Conservation (phyloP, 345 rosid genomes). For the Populus alba region DNA sequence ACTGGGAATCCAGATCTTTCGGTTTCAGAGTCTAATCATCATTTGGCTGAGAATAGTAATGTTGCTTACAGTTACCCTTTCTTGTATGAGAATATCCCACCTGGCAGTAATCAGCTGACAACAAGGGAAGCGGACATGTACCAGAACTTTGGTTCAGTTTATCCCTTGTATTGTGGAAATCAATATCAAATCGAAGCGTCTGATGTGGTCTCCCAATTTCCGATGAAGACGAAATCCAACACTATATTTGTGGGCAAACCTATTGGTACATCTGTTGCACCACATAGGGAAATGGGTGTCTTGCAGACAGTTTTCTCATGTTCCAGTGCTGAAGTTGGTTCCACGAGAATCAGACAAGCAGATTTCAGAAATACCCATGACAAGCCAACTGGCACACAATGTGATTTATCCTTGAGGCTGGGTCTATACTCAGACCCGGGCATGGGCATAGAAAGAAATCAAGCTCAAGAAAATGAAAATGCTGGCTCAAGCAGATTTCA, state of each 20-base stretch:
- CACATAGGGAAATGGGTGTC: slow-evolving; percentile 32
- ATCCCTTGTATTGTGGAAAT: slow-evolving; percentile 68
- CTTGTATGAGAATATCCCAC: slow-evolving; percentile 34
- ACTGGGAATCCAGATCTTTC: slow-evolving; percentile 19
- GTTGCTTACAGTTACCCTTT: slow-evolving; percentile 36
- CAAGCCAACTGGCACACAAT: slow-evolving; percentile 39
- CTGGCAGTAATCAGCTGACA: slow-evolving; percentile 31
- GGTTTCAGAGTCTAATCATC: slow-evolving; percentile 23
- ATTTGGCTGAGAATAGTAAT: slow-evolving; percentile 28
- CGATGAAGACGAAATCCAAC: slow-evolving; percentile 29
- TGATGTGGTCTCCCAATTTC: slow-evolving; percentile 33
- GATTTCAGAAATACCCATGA: slow-evolving; percentile 26
- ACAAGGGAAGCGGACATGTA: slow-evolving; percentile 34
- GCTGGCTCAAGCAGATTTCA: slow-evolving; percentile 36
- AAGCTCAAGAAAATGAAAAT: slow-evolving; percentile 38
- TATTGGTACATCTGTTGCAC: slow-evolving; percentile 42
- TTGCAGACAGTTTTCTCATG: slow-evolving; percentile 29
- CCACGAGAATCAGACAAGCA: slow-evolving; percentile 22
- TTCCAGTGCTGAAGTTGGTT: slow-evolving; percentile 28
- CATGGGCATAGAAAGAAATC: slow-evolving; percentile 36
- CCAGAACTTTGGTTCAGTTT: slow-evolving; percentile 50
- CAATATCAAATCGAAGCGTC: slow-evolving; percentile 38
- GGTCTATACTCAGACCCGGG: slow-evolving; percentile 53
- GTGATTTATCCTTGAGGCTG: slow-evolving; percentile 83
- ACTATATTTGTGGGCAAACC: slow-evolving; percentile 73